Percentiles rank a stretch among this genome's conserved stretches.
These are phyloP conservation scores for Komagataella phaffii DNA, from an alignment of 805 yeast species.

Conservation along the genomic window DNA sequence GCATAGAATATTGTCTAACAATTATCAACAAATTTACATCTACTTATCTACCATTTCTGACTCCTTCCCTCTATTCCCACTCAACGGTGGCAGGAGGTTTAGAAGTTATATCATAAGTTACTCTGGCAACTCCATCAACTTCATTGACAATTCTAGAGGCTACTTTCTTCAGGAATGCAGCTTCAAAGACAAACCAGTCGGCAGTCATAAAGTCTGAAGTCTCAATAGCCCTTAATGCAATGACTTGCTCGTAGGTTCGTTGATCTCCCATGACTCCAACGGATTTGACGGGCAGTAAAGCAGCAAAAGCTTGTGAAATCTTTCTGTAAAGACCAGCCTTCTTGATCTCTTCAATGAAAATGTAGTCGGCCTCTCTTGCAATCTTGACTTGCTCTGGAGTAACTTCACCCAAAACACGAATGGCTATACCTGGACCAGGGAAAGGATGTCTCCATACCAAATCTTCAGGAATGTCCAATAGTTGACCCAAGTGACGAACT, in stretches of 20 bases:
- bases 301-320: constrained; percentile 97
- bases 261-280: constrained; percentile 99
- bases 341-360: constrained; percentile 92
- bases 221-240: constrained; percentile 96
- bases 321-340: constrained; percentile 85
- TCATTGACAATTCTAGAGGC: constrained; percentile 96
- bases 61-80: constrained; percentile 60
- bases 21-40: background rate
- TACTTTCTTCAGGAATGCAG: constrained; percentile 80
- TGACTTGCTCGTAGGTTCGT: constrained; percentile 97
- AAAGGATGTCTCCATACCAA: constrained; percentile 99
- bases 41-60: background rate
- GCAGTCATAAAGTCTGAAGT: constrained; percentile 99
- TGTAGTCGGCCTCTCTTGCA: constrained; percentile 94
- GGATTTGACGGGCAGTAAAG: constrained; percentile 90
- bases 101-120: constrained; percentile 95
- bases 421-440: constrained; percentile 99
- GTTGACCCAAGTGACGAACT: constrained; percentile 91
- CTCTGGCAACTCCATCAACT: constrained; percentile 98
- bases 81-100: constrained; percentile 99
- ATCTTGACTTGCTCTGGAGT: constrained; percentile 86
- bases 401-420: constrained; percentile 95
- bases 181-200: constrained; percentile 95
- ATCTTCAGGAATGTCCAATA: constrained; percentile 91
- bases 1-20: background rate